These are phyloP conservation scores for Fraxinus excelsior DNA, from an alignment of 257 asterid species.

Conservation along the genomic window DNA sequence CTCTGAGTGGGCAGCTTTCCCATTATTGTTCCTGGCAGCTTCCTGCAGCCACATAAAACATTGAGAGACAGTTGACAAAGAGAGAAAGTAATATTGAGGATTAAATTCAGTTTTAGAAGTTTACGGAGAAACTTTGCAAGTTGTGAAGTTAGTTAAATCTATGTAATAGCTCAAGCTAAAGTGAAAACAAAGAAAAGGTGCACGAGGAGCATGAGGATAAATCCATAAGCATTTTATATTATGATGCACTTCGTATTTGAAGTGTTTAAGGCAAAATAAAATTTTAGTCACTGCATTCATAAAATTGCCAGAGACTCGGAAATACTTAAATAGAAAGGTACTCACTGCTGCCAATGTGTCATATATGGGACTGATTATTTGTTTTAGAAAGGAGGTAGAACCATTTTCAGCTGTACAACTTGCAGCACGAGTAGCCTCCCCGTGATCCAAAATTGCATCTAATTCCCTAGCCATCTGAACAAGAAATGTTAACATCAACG, in stretches of 20 bases:
- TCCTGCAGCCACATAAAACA: slow-evolving; percentile 51
- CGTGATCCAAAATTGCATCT: slow-evolving; percentile 82
- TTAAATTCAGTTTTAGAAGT: slow-evolving; percentile 13
- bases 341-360: slow-evolving; percentile 54
- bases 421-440: slow-evolving; percentile 63
- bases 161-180: background rate
- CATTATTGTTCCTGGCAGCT: slow-evolving; percentile 67
- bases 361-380: slow-evolving; percentile 74
- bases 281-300: background rate
- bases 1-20: slow-evolving; percentile 91
- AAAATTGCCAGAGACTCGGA: background rate
- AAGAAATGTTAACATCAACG: slow-evolving; percentile 24
- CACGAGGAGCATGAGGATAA: slow-evolving; percentile 10
- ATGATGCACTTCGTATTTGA: slow-evolving; percentile 10
- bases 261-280: slow-evolving; percentile 11
- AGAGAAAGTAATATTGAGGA: slow-evolving; percentile 8
- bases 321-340: slow-evolving; percentile 12
- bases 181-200: background rate
- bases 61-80: slow-evolving; percentile 2
- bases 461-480: slow-evolving; percentile 92
- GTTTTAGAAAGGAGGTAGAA: slow-evolving; percentile 69
- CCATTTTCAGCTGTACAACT: slow-evolving; percentile 61
- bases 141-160: slow-evolving; percentile 7
- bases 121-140: slow-evolving; percentile 11
- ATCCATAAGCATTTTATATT: slow-evolving; percentile 12